Evolutionary conservation across 768 basidiomycete genomes (phyloP), one percentile per base, ranked within the genome.

Genomic region (Rhodotorula babjevae): DNA sequence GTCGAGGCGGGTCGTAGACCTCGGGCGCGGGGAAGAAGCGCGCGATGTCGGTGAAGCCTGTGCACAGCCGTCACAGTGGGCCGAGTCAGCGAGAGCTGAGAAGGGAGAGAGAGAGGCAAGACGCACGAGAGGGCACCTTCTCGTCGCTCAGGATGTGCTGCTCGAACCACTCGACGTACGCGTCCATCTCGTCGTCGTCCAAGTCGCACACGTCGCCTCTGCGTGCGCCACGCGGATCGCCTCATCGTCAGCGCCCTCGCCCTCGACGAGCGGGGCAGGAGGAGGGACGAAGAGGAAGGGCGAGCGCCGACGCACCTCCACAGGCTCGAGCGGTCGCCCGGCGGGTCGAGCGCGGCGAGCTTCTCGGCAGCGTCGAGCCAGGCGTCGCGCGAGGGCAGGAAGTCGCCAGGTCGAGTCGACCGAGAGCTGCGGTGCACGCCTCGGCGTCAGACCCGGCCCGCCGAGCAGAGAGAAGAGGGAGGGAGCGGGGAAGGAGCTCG

Each of bases 121-220:
- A 57, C 59, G 53, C 27, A 47, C 49, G 63, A 18, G 33, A 40
- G 5, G 71, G 61, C 1, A 59, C 33, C 31, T 67, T 67, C 18
- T 66, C 61, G 27, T 27, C 1, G 57, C 66, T 67, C 36, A 71
- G 64, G n/a, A 75, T 60, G 33, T 47, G 62, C 12, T 2, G 9
- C 65, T 75, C 74, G 64, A 75, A 68, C 44, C 71, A 75, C 57
- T 64, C 69, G 49, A 75, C 67, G 58, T 71, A 75, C 2, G 63
- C 67, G 27, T 75, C 74, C 10, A 75, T 60, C 9, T 75, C 74
- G 25, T 63, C 52, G 3, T 5, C 44, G 3, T 1, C 8, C 65
- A 74, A 60, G 3, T 63, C 59, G 25, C 19, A 62, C 12, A 58
- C 57, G 3, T 65, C 65, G 5, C 44, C 33, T 21, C 72, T 73